Conservation (phyloP, 495 filamentous ascomycete species). For the Hypoxylon lenormandii region DNA sequence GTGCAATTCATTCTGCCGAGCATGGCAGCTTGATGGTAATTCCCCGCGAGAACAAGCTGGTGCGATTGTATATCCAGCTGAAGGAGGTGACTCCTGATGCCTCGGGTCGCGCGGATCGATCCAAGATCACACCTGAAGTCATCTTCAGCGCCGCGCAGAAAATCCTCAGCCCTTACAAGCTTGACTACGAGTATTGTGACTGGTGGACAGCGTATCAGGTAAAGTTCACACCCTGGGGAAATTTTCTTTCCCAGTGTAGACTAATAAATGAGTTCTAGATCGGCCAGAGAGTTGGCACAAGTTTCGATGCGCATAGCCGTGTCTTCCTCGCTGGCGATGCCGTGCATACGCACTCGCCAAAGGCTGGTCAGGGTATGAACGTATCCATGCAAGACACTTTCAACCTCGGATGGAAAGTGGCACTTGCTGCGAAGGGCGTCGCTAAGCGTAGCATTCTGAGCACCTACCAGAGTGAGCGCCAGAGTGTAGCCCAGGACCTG, state of each 20-base stretch:
- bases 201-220: conserved; percentile 76
- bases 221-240: too few relatives aligned
- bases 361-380: conserved; percentile 84
- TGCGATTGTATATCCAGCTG: conserved; percentile 78
- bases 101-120: conserved; percentile 58
- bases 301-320: conserved; percentile 70
- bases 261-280: conserved; percentile 58
- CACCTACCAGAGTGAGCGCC: conserved; percentile 78
- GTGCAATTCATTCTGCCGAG: conserved; percentile 73
- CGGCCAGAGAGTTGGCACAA: conserved; percentile 76
- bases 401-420: conserved; percentile 82
- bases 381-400: conserved; percentile 74
- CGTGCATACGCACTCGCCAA: conserved; percentile 74
- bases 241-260: conserved; percentile 12
- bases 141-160: conserved; percentile 70
- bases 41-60: conserved; percentile 73
- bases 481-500: conserved; percentile 75
- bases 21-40: conserved; percentile 76
- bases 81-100: conserved; percentile 69
- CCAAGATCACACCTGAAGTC: conserved; percentile 68
- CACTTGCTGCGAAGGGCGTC: conserved; percentile 67
- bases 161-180: conserved; percentile 71
- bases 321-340: conserved; percentile 75
- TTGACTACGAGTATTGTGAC: conserved; percentile 71
- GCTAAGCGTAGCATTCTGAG: conserved; percentile 66